A percentile compares a stretch with the other conserved stretches of the same genome.
These are phyloP conservation scores for Melaleuca alternifolia DNA, from an alignment of 345 rosid species.

Conservation along the genomic window DNA sequence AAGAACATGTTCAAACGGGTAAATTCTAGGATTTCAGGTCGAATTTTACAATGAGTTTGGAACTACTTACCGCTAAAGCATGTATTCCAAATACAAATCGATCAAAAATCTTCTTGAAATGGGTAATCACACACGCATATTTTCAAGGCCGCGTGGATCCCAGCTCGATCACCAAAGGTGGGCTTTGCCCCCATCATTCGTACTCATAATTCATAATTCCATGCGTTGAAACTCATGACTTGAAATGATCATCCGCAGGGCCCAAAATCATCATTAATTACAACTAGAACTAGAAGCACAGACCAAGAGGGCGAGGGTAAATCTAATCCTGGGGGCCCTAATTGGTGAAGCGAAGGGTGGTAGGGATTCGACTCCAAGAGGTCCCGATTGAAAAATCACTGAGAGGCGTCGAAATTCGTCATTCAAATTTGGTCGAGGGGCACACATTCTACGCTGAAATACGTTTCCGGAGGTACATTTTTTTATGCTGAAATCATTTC, in stretches of 20 bases:
- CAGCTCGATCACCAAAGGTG: neutral
- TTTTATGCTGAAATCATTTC: neutral
- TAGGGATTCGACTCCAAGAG: neutral
- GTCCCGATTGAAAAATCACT: neutral
- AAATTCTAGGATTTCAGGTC: no score
- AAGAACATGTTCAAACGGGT: no score
- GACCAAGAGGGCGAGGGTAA: no score
- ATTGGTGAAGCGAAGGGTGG: neutral
- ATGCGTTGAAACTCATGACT: neutral
- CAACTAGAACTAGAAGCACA: neutral
- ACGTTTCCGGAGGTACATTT: no score
- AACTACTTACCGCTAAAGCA: neutral
- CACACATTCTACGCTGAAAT: neutral
- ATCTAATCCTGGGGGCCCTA: neutral
- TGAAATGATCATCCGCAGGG: neutral
- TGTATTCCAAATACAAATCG: neutral
- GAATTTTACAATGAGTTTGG: no score
- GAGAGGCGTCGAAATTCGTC: no score
- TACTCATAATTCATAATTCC: neutral
- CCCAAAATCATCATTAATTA: neutral
- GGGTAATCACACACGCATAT: no score
- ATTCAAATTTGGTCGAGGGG: no score
- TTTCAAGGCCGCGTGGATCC: no score
- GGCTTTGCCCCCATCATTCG: neutral
- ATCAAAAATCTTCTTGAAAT: no score